Conservation (phyloP, 2,329 filamentous ascomycete genomes). For the Venturia nashicola region DNA sequence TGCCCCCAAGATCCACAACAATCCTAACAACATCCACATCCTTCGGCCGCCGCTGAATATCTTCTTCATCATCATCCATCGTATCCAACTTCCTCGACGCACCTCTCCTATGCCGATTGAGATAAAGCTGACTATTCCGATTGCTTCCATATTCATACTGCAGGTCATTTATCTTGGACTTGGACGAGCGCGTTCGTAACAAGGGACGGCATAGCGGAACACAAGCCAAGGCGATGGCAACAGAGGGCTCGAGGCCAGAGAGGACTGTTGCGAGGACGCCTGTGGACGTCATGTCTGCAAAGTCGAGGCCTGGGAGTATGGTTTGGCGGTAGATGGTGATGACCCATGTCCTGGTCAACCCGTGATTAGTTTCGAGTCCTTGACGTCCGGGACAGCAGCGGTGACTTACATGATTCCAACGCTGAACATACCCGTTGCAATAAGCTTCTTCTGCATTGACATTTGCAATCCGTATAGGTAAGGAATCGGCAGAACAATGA, state of each 20-base stretch:
- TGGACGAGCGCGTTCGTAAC: not conserved
- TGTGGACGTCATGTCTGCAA: conserved; percentile 14
- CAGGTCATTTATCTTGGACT: not conserved
- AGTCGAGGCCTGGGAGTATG: conserved; percentile 12
- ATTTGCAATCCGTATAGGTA: conserved; percentile 14
- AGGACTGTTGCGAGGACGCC: conserved; percentile 16
- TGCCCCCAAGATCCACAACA: not conserved
- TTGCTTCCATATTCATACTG: not conserved
- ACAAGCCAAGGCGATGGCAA: conserved; percentile 17
- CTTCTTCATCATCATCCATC: not conserved
- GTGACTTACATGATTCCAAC: conserved; percentile 15
- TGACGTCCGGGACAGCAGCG: not conserved
- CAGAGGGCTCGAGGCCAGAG: conserved; percentile 15
- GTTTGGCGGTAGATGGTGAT: conserved; percentile 17
- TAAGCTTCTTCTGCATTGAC: conserved; percentile 12
- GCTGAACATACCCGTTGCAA: conserved; percentile 14
- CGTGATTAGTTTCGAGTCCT: not conserved
- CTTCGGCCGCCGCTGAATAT: not conserved
- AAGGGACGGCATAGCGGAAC: conserved; percentile 15
- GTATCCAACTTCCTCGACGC: not conserved
- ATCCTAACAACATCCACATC: not conserved
- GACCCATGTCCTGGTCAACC: conserved; percentile 15
- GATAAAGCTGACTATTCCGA: not conserved
- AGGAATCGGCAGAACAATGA: conserved; percentile 15
- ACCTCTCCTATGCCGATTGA: not conserved